phyloP scores from a whole-genome alignment of 176 grass and related monocot species.

The Metroxylon sagu region DNA sequence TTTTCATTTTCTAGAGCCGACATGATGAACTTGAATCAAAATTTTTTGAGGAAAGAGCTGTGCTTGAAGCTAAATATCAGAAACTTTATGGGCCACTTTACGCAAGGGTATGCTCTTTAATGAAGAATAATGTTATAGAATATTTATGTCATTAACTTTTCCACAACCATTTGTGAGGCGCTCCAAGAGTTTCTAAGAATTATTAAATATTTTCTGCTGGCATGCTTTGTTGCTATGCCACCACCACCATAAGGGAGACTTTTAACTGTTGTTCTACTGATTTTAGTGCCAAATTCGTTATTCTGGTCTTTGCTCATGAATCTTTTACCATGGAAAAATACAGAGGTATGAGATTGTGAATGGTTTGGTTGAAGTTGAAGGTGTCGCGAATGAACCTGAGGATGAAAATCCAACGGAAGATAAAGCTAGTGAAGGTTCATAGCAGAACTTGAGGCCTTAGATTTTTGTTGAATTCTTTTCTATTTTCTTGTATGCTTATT shows the following conservation, averaged over 20 bases:
- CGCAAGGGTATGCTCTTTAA: background rate
- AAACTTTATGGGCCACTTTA: slow-evolving; percentile 15
- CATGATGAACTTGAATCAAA: slow-evolving; percentile 7
- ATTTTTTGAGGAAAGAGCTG: slow-evolving; percentile 10
- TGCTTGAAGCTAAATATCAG: slow-evolving; percentile 17
- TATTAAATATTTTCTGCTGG: background rate
- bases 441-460: background rate
- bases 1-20: background rate
- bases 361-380: slow-evolving; percentile 12
- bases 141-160: too few species aligned
- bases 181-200: too few species aligned
- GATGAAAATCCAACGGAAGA: background rate
- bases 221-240: background rate
- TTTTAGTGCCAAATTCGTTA: background rate
- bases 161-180: too few species aligned
- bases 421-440: background rate
- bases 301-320: background rate
- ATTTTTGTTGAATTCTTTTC: background rate
- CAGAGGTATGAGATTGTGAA: slow-evolving; percentile 18
- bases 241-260: background rate
- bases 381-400: background rate
- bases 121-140: too few species aligned
- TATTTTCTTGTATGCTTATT: background rate
- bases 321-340: background rate
- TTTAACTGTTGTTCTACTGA: background rate